phyloP scores from a whole-genome alignment of 331 rosid species.

The Cydonia oblonga region DNA sequence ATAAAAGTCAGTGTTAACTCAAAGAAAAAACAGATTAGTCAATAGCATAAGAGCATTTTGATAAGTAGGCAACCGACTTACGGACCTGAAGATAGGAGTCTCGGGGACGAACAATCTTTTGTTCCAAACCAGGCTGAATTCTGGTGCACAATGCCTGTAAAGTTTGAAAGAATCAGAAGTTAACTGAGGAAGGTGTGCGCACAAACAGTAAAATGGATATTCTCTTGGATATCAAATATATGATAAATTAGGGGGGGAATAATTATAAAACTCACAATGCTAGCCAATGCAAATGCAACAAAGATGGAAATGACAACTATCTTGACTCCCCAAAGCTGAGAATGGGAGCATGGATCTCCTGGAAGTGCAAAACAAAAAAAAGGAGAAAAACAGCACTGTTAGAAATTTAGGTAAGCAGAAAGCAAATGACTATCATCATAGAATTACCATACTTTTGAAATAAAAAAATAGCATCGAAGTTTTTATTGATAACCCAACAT shows the following conservation, averaged over 20 bases:
- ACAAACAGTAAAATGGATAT: slow-evolving; percentile 11
- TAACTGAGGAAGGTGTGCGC: not conserved
- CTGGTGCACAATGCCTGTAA: slow-evolving; percentile 80
- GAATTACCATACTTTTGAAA: not conserved
- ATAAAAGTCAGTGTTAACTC: slow-evolving; percentile 11
- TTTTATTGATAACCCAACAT: not conserved
- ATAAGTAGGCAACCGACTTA: slow-evolving; percentile 13
- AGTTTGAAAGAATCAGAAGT: slow-evolving; percentile 5
- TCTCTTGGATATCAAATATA: not conserved
- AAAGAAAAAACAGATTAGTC: slow-evolving; percentile 9
- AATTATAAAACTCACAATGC: slow-evolving; percentile 82
- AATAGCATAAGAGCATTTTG: not conserved
- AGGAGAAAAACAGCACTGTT: slow-evolving; percentile 1
- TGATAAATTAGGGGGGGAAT: not conserved
- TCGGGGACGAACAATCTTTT: slow-evolving; percentile 85
- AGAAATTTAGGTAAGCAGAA: slow-evolving; percentile 5
- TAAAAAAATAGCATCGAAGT: not conserved
- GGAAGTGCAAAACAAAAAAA: slow-evolving; percentile 23
- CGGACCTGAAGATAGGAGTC: slow-evolving; percentile 94
- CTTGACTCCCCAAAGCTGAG: slow-evolving; percentile 86
- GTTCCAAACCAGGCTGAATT: slow-evolving; percentile 95
- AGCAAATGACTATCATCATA: not conserved
- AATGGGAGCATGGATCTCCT: slow-evolving; percentile 96
- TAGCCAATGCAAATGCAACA: slow-evolving; percentile 68
- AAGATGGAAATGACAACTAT: slow-evolving; percentile 65